These are phyloP conservation scores for Phytophthora macrochlamydospora DNA, from an alignment of 352 stramenopile species.

Conservation along the genomic window DNA sequence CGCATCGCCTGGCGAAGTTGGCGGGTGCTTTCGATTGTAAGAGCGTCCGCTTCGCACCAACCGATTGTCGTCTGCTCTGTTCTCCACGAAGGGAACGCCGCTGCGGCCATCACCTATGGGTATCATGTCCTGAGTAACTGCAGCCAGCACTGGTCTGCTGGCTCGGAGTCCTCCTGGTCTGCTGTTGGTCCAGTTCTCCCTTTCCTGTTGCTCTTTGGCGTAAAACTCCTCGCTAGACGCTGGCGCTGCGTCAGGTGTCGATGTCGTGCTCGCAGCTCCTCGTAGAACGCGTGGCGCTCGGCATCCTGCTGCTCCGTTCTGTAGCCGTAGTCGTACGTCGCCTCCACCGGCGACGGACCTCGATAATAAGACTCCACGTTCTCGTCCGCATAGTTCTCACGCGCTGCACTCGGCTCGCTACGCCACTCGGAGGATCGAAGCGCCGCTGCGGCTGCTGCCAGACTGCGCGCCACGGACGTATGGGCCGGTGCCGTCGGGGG, in stretches of 20 bases:
- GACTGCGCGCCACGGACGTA: slow-evolving; percentile 24
- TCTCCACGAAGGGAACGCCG: neutral
- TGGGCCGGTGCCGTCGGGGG: too few relatives aligned
- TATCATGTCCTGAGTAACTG: neutral
- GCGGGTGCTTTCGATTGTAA: neutral
- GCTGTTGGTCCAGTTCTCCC: neutral
- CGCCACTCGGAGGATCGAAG: slow-evolving; percentile 30
- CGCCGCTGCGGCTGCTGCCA: slow-evolving; percentile 18
- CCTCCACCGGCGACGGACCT: neutral
- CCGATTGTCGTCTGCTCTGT: neutral
- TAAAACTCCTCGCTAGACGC: slow-evolving; percentile 18
- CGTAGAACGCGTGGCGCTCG: slow-evolving; percentile 23
- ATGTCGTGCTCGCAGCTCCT: slow-evolving; percentile 26
- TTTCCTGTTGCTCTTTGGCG: slow-evolving; percentile 1
- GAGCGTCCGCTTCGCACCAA: neutral
- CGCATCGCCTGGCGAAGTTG: neutral
- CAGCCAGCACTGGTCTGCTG: neutral
- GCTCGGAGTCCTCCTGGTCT: neutral
- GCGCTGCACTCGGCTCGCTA: too few relatives aligned
- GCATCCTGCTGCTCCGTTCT: neutral
- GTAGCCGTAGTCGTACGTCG: neutral
- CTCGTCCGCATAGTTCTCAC: neutral
- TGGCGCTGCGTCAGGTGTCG: slow-evolving; percentile 24
- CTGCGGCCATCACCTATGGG: neutral
- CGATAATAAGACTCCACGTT: neutral